Base-by-base conservation (phyloP, 495 filamentous ascomycete genomes). In the Evansstolkia leycettana region DNA sequence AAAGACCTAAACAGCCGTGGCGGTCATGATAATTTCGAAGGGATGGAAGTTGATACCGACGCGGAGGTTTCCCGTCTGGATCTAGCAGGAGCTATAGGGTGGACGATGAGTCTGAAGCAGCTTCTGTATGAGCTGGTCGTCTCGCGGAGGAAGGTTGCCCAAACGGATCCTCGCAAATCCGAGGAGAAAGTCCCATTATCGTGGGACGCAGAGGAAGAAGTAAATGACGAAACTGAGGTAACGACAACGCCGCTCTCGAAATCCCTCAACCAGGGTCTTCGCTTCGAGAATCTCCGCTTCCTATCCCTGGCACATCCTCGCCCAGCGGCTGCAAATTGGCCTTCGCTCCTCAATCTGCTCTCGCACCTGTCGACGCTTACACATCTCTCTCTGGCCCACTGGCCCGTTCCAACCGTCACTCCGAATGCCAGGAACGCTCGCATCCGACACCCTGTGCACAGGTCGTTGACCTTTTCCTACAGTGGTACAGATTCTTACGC, bases 311-410 rank as follows among this genome's bases (percentile, higher is more conserved):
- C 69, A 0, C 60, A 69, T 36, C 67, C 68, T 1, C 47, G 42
- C 13, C 37, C 47, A 2, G 24, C 35, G 10, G 36, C 42, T 13
- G 68, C 70, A 7, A 81, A 73, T 17, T 90, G 84, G 84, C 65
- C 69, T 10, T 64, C 73, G 5, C 69, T 90, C 15, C 60, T 89
- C 9, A 40, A 60, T 3, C 54, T 88, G n/a, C 60, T 77, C 0
- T 55, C 67, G 0, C 72, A 75, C 32, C 51, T 84, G 0, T 63
- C 74, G 0, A 74, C 61, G 0, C 60, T 90, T 25, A 88, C 84
- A 0, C 80, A 90, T 41, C 69, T 93, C 2, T 84, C 76, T 17
- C 60, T 93, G 3, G 79, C 82, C 7, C 53, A 80, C 51, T 94
- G 87, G 87, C 84, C 87, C 2, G 60, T 69, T 13, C 86, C 86